Evolutionary conservation across 345 rosid species (phyloP), one percentile per base, ranked within the genome.

Genomic region (Reutealis trisperma): DNA sequence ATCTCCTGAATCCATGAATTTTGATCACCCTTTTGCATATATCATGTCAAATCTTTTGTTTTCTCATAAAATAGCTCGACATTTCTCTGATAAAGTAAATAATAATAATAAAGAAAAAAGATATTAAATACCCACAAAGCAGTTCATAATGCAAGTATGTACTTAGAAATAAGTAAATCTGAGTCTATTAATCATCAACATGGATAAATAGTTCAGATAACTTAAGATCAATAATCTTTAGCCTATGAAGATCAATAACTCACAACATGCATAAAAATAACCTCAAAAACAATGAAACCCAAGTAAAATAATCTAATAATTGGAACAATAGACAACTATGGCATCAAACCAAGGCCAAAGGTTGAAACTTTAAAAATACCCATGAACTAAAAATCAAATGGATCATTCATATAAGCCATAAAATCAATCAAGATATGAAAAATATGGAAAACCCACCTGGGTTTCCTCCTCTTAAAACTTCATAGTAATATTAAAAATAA

Each of bases 361-460:
- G 13, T 49, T n/a, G 22, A 62, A 73, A 73, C 67, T 73, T 73
- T 25, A 61, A 10, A 8, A 41, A 61, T 27, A 62, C 19, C 42
- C 54, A 30, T 9, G 37, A 25, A 37, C 41, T 47, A 45, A 6
- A 6, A 58, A 24, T 62, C 58, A 41, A 57, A 57, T 49, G 41
- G 62, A 67, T 60, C 70, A 76, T 41, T 45, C 15, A 70, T 32
- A 59, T 10, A 70, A 70, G 54, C 44, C 42, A n/a, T 34, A n/a
- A 69, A 51, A 42, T 16, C 5, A 37, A 34, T 66, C 0, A 54
- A 73, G 70, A 57, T 19, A 62, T 52, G 42, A 54, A 45, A 7
- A 67, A 67, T 10, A 63, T 24, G 8, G 62, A 72, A 69, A 76
- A 70, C 83, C 75, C 82, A 86, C 87, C 84, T 80, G 82, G 80